phyloP scores from a whole-genome alignment of 768 basidiomycete genomes.

The Boletus vermiculosoides region DNA sequence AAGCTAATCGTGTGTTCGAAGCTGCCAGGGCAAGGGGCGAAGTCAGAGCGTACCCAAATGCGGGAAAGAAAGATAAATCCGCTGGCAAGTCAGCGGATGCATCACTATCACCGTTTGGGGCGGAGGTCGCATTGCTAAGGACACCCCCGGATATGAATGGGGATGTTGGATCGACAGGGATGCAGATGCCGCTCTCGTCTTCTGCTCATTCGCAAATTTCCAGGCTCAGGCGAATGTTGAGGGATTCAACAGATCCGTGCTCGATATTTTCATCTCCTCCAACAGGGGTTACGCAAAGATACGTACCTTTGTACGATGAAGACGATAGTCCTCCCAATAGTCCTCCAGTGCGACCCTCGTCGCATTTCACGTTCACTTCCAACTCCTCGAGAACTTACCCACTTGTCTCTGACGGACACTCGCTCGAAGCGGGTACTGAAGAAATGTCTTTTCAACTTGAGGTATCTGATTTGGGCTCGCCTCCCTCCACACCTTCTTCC shows the following conservation, averaged over 20 bases:
- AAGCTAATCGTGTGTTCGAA: slow-evolving; percentile 38
- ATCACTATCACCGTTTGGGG: slow-evolving; percentile 17
- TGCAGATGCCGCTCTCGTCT: slow-evolving; percentile 1
- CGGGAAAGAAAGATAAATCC: not conserved
- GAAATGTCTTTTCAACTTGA: slow-evolving; percentile 1
- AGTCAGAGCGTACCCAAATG: slow-evolving; percentile 17
- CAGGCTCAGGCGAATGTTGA: slow-evolving; percentile 10
- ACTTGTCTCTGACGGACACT: not conserved
- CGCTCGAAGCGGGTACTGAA: not conserved
- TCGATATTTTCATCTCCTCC: slow-evolving; percentile 25
- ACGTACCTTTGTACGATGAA: slow-evolving; percentile 18
- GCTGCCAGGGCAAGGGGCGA: slow-evolving; percentile 31
- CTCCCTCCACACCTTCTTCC: not conserved
- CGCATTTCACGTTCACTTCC: slow-evolving; percentile 19
- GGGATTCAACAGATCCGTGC: slow-evolving; percentile 7
- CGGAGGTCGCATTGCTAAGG: slow-evolving; percentile 17
- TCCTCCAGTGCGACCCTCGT: slow-evolving; percentile 8
- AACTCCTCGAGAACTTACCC: slow-evolving; percentile 20
- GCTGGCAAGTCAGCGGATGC: slow-evolving; percentile 2
- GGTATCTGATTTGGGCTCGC: slow-evolving; percentile 7
- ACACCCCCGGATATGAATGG: slow-evolving; percentile 6
- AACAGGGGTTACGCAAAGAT: slow-evolving; percentile 22
- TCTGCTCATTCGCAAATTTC: slow-evolving; percentile 1
- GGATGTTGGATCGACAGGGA: not conserved
- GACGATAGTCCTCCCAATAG: slow-evolving; percentile 11